Conservation (phyloP, 352 stramenopile species). For the Aphanomyces astaci region DNA sequence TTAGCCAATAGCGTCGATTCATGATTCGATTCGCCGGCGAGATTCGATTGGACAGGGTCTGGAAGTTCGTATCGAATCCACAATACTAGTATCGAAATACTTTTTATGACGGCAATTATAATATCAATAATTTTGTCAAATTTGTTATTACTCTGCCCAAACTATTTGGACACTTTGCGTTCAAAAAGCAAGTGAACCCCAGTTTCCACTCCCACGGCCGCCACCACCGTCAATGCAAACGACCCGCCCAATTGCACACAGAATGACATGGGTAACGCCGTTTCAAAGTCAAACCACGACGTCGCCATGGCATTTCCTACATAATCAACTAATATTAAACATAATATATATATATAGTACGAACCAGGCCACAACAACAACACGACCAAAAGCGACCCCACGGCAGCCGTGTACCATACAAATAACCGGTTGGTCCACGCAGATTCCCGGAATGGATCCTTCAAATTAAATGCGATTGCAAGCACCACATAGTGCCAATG, state of each 20-base stretch:
- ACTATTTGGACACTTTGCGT: too few relatives aligned
- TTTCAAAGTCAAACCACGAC: neutral
- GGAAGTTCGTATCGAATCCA: too few relatives aligned
- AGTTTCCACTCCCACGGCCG: neutral
- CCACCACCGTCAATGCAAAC: neutral
- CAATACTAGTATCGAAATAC: too few relatives aligned
- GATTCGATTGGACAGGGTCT: too few relatives aligned
- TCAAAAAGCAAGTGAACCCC: neutral
- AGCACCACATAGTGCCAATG: slow-evolving; percentile 74
- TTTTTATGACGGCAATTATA: too few relatives aligned
- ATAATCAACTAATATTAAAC: neutral
- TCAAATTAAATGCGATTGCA: slow-evolving; percentile 53
- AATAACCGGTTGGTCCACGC: slow-evolving; percentile 49
- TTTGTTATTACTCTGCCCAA: too few relatives aligned
- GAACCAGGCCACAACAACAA: slow-evolving; percentile 35
- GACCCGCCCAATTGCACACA: neutral
- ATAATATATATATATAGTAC: neutral
- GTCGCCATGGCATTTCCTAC: neutral
- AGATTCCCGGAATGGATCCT: slow-evolving; percentile 53
- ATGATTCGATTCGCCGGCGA: too few relatives aligned
- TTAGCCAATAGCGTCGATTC: too few relatives aligned
- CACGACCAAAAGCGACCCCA: slow-evolving; percentile 49
- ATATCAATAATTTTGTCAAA: too few relatives aligned
- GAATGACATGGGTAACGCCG: neutral
- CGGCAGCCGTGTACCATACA: slow-evolving; percentile 37